Percentiles rank a stretch among this genome's conserved stretches.
Evolutionary conservation across 1,284 basidiomycete species (phyloP).

Genomic region (Volvariella surrecta): DNA sequence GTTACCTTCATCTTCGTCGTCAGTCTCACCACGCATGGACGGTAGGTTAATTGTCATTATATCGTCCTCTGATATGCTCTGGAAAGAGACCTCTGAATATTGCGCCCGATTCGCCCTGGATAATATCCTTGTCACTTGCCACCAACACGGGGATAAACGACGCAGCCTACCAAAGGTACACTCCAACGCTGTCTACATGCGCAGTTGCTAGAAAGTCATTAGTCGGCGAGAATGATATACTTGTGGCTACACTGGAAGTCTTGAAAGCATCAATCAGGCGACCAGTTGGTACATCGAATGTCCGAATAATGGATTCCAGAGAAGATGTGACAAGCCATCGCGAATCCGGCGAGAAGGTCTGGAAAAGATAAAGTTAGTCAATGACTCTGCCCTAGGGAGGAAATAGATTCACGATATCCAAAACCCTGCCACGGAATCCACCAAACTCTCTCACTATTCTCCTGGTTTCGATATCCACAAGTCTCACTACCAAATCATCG

Average conservation of each 20-base stretch:
- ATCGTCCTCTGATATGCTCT: constrained; percentile 72
- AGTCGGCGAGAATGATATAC: constrained; percentile 88
- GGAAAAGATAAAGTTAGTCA: constrained; percentile 6
- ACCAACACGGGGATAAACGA: background rate
- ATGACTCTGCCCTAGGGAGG: background rate
- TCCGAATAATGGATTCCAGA: constrained; percentile 87
- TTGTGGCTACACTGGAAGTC: constrained; percentile 85
- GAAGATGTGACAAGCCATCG: constrained; percentile 89
- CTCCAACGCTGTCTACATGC: constrained; percentile 90
- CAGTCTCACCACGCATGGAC: constrained; percentile 72
- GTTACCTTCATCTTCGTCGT: constrained; percentile 55
- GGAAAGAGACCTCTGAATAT: constrained; percentile 80
- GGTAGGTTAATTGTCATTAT: constrained; percentile 68
- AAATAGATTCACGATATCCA: constrained; percentile 64
- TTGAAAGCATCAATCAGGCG: constrained; percentile 89
- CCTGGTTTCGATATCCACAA: constrained; percentile 90
- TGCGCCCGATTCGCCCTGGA: constrained; percentile 91
- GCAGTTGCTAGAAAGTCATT: constrained; percentile 95
- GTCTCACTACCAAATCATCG: constrained; percentile 77
- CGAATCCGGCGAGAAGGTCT: constrained; percentile 92
- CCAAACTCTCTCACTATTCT: constrained; percentile 82
- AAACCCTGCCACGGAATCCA: constrained; percentile 72
- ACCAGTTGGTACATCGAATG: constrained; percentile 94
- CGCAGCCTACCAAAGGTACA: constrained; percentile 79
- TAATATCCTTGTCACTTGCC: constrained; percentile 1